phyloP scores from a whole-genome alignment of 768 basidiomycete genomes.

The Mrakia gelida region DNA sequence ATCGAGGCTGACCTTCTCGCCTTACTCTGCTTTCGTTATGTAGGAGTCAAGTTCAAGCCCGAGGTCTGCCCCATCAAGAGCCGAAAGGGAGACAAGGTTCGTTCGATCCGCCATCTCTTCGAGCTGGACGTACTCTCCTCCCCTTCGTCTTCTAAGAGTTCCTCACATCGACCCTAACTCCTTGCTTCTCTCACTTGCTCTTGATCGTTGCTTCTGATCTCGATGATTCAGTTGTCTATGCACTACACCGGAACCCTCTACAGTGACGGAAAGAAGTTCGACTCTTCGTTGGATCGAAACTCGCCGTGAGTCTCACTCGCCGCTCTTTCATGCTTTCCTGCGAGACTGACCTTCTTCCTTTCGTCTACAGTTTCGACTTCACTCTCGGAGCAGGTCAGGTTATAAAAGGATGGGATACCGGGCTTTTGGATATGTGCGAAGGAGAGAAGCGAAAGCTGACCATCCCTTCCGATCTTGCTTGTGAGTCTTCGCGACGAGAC shows the following conservation, averaged over 20 bases:
- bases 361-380: constrained; percentile 53
- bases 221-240: background rate
- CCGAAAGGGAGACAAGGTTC: constrained; percentile 26
- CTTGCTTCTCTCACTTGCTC: background rate
- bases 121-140: background rate
- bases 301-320: constrained; percentile 47
- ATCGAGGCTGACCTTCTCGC: background rate
- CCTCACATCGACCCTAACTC: background rate
- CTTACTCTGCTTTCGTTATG: background rate
- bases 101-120: background rate
- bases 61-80: constrained; percentile 20
- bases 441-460: constrained; percentile 83
- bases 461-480: constrained; percentile 55
- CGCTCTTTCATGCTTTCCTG: too few relatives aligned
- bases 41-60: constrained; percentile 29
- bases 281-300: constrained; percentile 78
- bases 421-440: constrained; percentile 64
- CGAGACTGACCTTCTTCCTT: too few relatives aligned
- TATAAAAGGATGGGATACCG: constrained; percentile 1
- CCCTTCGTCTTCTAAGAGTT: background rate
- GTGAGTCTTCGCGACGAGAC: too few relatives aligned
- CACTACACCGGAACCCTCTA: constrained; percentile 73
- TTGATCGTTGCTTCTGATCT: background rate
- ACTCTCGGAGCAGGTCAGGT: constrained; percentile 50
- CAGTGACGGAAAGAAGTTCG: constrained; percentile 74